These are phyloP conservation scores for Pestalotiopsis sp. DNA, from an alignment of 2,329 filamentous ascomycete species.

Conservation along the genomic window DNA sequence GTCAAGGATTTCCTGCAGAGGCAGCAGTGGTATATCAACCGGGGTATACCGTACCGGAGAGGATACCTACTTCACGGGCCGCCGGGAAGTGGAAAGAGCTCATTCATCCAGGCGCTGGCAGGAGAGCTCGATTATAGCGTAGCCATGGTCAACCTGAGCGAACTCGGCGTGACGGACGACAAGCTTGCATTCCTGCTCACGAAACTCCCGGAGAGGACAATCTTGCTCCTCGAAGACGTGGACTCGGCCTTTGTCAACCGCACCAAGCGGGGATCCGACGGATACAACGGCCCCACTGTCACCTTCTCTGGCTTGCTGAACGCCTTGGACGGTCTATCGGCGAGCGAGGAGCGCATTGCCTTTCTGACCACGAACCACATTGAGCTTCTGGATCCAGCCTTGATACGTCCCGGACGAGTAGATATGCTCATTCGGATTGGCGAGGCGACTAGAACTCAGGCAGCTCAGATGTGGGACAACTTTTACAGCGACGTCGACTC, in stretches of 20 bases:
- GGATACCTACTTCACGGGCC: constrained; percentile 90
- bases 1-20: constrained; percentile 80
- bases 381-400: constrained; percentile 82
- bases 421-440: constrained; percentile 92
- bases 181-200: constrained; percentile 84
- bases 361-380: constrained; percentile 96
- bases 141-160: constrained; percentile 88
- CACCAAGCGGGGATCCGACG: constrained; percentile 75
- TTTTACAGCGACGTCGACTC: constrained; percentile 86
- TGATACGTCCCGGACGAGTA: constrained; percentile 88
- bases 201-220: constrained; percentile 79
- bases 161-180: constrained; percentile 88
- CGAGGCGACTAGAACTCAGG: constrained; percentile 84
- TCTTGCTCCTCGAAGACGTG: constrained; percentile 86
- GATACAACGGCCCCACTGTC: constrained; percentile 84
- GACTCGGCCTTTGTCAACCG: constrained; percentile 89
- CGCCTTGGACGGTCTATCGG: constrained; percentile 87
- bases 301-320: constrained; percentile 93
- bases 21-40: constrained; percentile 86
- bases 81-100: constrained; percentile 90
- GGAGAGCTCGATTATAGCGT: constrained; percentile 93
- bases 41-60: constrained; percentile 90
- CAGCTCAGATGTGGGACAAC: constrained; percentile 85
- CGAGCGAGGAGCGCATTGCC: constrained; percentile 89
- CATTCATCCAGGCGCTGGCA: constrained; percentile 93